Evolutionary conservation across 805 yeast genomes (phyloP).

Genomic region (Kregervanrija delftensis): DNA sequence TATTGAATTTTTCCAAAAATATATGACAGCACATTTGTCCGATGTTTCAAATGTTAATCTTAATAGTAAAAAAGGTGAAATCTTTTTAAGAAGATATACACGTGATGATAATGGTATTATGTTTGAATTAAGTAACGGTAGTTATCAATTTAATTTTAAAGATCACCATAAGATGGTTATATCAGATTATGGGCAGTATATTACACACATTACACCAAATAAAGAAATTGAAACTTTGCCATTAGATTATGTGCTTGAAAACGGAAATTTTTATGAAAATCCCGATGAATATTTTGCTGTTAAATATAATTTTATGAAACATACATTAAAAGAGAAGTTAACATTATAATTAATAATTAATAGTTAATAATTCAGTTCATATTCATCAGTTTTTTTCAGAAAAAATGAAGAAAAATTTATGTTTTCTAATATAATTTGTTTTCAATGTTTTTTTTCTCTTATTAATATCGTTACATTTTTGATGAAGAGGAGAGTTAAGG

Average conservation of each 20-base stretch:
- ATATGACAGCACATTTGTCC: constrained; percentile 86
- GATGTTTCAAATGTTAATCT: constrained; percentile 55
- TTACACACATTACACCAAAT: constrained; percentile 77
- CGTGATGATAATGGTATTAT: constrained; percentile 75
- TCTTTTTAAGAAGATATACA: constrained; percentile 75
- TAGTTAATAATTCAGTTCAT: background rate
- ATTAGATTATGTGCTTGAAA: constrained; percentile 38
- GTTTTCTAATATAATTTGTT: too few species aligned
- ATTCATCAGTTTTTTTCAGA: too few species aligned
- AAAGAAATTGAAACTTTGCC: constrained; percentile 66
- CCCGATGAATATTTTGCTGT: constrained; percentile 41
- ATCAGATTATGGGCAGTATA: constrained; percentile 64
- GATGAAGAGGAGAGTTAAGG: too few species aligned
- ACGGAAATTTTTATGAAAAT: constrained; percentile 34
- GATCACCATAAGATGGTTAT: constrained; percentile 89
- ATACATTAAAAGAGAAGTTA: constrained; percentile 45
- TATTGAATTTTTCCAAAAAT: constrained; percentile 80
- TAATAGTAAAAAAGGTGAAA: constrained; percentile 33
- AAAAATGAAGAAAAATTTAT: too few species aligned
- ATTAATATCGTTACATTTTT: too few species aligned
- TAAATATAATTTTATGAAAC: constrained; percentile 53
- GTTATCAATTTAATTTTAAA: constrained; percentile 88
- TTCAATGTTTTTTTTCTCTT: too few species aligned
- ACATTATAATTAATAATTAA: constrained; percentile 13
- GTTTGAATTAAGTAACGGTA: constrained; percentile 91